phyloP scores from a whole-genome alignment of 345 rosid species.

The Populus pruinosa region DNA sequence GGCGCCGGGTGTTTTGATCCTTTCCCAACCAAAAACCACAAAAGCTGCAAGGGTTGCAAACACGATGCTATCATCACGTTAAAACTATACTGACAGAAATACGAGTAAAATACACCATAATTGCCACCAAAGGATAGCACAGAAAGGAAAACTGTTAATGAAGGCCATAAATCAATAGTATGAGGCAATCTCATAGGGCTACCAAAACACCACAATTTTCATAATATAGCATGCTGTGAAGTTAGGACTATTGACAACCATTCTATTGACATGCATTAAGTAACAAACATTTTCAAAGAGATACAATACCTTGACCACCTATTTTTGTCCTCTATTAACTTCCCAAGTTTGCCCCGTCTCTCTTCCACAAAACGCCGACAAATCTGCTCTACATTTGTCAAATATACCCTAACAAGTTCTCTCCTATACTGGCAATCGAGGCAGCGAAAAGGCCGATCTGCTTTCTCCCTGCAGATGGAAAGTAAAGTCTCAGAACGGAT shows the following conservation, averaged over 20 bases:
- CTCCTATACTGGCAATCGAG: constrained; percentile 77
- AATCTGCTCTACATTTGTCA: constrained; percentile 81
- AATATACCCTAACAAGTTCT: constrained; percentile 89
- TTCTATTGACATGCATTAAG: neutral
- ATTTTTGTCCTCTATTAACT: constrained; percentile 71
- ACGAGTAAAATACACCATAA: neutral
- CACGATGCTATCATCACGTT: neutral
- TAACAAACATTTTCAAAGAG: neutral
- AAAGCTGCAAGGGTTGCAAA: constrained; percentile 53
- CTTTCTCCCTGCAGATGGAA: constrained; percentile 59
- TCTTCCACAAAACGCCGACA: constrained; percentile 85
- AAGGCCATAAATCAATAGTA: neutral
- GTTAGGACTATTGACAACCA: neutral
- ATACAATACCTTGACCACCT: constrained; percentile 77
- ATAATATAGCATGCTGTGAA: neutral
- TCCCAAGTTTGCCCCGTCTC: constrained; percentile 64
- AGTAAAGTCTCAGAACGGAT: neutral
- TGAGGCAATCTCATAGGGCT: neutral
- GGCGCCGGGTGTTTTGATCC: constrained; percentile 63
- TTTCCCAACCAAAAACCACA: constrained; percentile 78
- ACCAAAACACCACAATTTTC: neutral
- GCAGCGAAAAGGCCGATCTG: constrained; percentile 92
- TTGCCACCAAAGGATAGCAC: neutral
- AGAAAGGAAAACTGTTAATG: neutral
- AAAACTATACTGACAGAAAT: neutral